Conservation (phyloP, 2,329 filamentous ascomycete species). For the Fusarium oxysporum region DNA sequence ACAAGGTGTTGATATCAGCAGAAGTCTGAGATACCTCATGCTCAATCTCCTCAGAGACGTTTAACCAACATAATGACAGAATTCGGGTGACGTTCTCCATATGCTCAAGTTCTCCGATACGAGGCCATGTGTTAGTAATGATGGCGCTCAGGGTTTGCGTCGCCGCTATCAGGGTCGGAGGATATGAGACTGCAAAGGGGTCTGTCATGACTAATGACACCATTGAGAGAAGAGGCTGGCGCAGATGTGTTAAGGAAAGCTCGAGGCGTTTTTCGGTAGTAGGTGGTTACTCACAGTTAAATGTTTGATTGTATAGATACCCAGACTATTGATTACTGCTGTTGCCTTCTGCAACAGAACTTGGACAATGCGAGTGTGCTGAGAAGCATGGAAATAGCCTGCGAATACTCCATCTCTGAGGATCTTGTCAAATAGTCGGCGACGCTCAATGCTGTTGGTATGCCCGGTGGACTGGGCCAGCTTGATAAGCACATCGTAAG, state of each 20-base stretch:
- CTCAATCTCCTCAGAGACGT: conserved; percentile 60
- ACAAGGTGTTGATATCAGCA: conserved; percentile 14
- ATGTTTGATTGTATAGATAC: conserved; percentile 74
- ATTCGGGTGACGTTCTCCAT: conserved; percentile 72
- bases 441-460: conserved; percentile 42
- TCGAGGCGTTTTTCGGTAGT: not conserved
- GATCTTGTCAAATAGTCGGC: conserved; percentile 63
- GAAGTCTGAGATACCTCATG: not conserved
- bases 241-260: conserved; percentile 18
- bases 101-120: conserved; percentile 67
- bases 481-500: conserved; percentile 74
- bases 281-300: conserved; percentile 63
- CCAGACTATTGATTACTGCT: conserved; percentile 65
- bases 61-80: conserved; percentile 72
- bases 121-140: conserved; percentile 75
- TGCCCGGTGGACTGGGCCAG: conserved; percentile 57
- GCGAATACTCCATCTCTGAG: conserved; percentile 67
- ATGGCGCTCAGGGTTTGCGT: conserved; percentile 66
- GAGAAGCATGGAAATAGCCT: conserved; percentile 67
- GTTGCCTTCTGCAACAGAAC: conserved; percentile 65
- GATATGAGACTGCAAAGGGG: conserved; percentile 71
- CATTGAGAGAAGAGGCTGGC: conserved; percentile 73
- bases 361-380: conserved; percentile 68
- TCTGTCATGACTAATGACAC: conserved; percentile 74
- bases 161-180: conserved; percentile 65